Evolutionary conservation across 352 stramenopile species (phyloP).

Genomic region (Saprolegnia diclina): DNA sequence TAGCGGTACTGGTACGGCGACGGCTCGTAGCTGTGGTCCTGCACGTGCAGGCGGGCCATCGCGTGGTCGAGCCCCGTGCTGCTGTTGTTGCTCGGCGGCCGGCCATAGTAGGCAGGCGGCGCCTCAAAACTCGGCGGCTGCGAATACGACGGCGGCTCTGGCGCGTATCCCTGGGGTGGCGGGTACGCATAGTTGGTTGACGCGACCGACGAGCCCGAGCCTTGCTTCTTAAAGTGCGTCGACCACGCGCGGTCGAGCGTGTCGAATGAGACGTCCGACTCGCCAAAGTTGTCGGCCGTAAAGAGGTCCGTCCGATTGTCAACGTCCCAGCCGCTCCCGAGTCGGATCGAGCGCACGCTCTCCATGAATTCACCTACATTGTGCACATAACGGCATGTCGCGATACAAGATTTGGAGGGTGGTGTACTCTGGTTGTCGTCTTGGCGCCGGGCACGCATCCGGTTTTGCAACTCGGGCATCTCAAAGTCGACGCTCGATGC

Average conservation of each 20-base stretch:
- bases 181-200: background rate
- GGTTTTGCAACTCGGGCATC: slow-evolving; percentile 11
- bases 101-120: background rate
- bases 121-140: no score
- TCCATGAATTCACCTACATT: slow-evolving; percentile 20
- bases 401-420: no score
- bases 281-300: slow-evolving; percentile 17
- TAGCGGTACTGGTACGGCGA: slow-evolving; percentile 18
- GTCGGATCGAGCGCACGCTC: slow-evolving; percentile 18
- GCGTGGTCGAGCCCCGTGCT: background rate
- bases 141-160: background rate
- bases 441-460: slow-evolving; percentile 18
- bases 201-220: background rate
- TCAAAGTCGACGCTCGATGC: background rate
- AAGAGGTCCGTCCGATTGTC: slow-evolving; percentile 21
- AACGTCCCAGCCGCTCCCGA: slow-evolving; percentile 12
- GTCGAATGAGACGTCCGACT: slow-evolving; percentile 22
- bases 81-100: background rate
- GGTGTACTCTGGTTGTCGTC: slow-evolving; percentile 3
- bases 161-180: background rate
- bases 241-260: slow-evolving; percentile 17
- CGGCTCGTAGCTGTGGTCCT: slow-evolving; percentile 1
- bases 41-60: background rate
- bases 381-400: no score
- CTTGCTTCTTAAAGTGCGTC: slow-evolving; percentile 9